phyloP scores from a whole-genome alignment of 148 eudicot genomes.

The Rhododendron williamsianum region DNA sequence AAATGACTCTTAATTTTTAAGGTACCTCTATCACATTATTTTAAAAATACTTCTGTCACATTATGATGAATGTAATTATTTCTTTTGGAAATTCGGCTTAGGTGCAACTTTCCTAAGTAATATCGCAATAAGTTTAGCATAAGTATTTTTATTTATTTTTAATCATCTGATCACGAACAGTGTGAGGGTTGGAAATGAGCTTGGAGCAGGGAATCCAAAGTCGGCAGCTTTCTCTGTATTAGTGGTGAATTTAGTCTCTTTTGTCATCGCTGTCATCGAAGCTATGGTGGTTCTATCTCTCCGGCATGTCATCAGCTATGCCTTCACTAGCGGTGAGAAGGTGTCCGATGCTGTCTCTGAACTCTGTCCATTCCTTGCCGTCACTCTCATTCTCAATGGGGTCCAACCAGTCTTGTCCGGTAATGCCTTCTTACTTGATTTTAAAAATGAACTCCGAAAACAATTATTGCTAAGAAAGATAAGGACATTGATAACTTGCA shows the following conservation, averaged over 20 bases:
- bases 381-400: conserved; percentile 48
- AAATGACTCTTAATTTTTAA: not conserved
- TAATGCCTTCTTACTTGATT: not conserved
- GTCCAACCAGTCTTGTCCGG: conserved; percentile 70
- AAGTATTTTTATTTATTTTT: not conserved
- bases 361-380: conserved; percentile 40
- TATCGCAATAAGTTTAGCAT: not conserved
- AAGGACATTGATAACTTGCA: too few species aligned
- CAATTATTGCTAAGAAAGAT: too few species aligned
- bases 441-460: too few species aligned
- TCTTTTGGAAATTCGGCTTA: not conserved
- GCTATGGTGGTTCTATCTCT: conserved; percentile 32
- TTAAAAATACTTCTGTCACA: not conserved
- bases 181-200: conserved; percentile 58
- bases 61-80: not conserved
- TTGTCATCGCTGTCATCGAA: conserved; percentile 25
- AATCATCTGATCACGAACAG: conserved; percentile 8
- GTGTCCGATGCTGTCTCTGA: conserved; percentile 50
- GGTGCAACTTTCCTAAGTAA: not conserved
- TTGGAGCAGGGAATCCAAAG: conserved; percentile 49
- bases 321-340: conserved; percentile 44
- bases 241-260: conserved; percentile 36
- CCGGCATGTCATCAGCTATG: conserved; percentile 46
- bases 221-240: conserved; percentile 54
- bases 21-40: not conserved